phyloP scores from a whole-genome alignment of 1,139 yeast species.

The Diutina rugosa region DNA sequence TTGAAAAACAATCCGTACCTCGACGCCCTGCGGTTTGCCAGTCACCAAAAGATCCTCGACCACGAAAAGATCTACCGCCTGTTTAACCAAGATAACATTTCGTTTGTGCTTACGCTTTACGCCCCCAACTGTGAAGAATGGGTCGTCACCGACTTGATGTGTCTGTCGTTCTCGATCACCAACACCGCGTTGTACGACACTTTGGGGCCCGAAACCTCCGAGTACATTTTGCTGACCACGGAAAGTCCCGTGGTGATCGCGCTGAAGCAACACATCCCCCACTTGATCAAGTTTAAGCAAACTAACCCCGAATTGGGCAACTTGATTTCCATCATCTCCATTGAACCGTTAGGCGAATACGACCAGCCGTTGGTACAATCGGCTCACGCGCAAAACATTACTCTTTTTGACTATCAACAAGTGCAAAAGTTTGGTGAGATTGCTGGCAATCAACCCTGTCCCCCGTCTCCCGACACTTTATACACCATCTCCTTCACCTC shows the following conservation, averaged over 20 bases:
- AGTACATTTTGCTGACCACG: slow-evolving; percentile 12
- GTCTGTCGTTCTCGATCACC: slow-evolving; percentile 11
- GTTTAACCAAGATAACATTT: slow-evolving; percentile 10
- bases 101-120: slow-evolving; percentile 11
- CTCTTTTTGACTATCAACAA: slow-evolving; percentile 12
- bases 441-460: slow-evolving; percentile 9
- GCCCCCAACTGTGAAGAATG: slow-evolving; percentile 14
- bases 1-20: slow-evolving; percentile 18
- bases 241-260: slow-evolving; percentile 12
- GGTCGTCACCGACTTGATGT: slow-evolving; percentile 13
- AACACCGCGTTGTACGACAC: slow-evolving; percentile 17
- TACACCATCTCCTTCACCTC: slow-evolving; percentile 21
- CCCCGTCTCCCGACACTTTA: slow-evolving; percentile 13
- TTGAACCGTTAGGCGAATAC: slow-evolving; percentile 11
- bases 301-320: slow-evolving; percentile 9
- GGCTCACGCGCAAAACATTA: slow-evolving; percentile 6
- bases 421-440: slow-evolving; percentile 15
- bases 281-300: slow-evolving; percentile 9
- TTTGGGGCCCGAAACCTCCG: slow-evolving; percentile 13
- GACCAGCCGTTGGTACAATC: slow-evolving; percentile 7
- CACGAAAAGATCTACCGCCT: slow-evolving; percentile 12
- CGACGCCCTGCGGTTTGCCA: slow-evolving; percentile 8
- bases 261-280: slow-evolving; percentile 7
- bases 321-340: slow-evolving; percentile 10
- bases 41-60: slow-evolving; percentile 16